Conservation (phyloP, 192 early-diverging fungal species). For the Thamnidium elegans region DNA sequence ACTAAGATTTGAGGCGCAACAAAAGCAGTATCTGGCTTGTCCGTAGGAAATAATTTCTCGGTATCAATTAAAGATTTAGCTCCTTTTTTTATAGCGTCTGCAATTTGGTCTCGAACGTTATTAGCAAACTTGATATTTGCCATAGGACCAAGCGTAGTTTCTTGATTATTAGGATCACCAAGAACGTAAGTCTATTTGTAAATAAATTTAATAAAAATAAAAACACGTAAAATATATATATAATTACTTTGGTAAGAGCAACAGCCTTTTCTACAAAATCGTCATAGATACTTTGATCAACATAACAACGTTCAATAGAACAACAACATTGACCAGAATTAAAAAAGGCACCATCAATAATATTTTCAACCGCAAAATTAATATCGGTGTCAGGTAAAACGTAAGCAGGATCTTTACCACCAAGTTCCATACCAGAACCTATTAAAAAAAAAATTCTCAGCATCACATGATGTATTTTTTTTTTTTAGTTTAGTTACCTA, state of each 20-base stretch:
- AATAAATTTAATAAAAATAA: not conserved
- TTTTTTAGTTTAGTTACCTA: conserved; percentile 47
- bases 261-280: conserved; percentile 63
- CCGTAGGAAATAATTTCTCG: conserved; percentile 41
- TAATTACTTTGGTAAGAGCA: conserved; percentile 46
- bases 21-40: conserved; percentile 54
- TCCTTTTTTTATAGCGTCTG: conserved; percentile 68
- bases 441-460: conserved; percentile 1
- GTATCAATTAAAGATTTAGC: conserved; percentile 64
- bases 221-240: not conserved
- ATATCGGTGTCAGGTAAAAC: conserved; percentile 71
- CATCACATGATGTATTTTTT: conserved; percentile 6
- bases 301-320: conserved; percentile 76
- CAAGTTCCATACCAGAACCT: conserved; percentile 75
- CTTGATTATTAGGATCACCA: conserved; percentile 60
- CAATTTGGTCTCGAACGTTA: conserved; percentile 62
- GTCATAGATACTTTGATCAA: conserved; percentile 71
- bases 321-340: conserved; percentile 86
- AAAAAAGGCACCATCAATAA: conserved; percentile 80
- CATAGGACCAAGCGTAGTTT: conserved; percentile 74
- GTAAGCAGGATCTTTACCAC: conserved; percentile 85
- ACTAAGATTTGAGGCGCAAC: conserved; percentile 76
- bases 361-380: conserved; percentile 66
- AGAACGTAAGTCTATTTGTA: conserved; percentile 55
- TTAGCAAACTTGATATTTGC: conserved; percentile 65